phyloP scores from a whole-genome alignment of 2,329 filamentous ascomycete genomes.

The Calonectria montana region DNA sequence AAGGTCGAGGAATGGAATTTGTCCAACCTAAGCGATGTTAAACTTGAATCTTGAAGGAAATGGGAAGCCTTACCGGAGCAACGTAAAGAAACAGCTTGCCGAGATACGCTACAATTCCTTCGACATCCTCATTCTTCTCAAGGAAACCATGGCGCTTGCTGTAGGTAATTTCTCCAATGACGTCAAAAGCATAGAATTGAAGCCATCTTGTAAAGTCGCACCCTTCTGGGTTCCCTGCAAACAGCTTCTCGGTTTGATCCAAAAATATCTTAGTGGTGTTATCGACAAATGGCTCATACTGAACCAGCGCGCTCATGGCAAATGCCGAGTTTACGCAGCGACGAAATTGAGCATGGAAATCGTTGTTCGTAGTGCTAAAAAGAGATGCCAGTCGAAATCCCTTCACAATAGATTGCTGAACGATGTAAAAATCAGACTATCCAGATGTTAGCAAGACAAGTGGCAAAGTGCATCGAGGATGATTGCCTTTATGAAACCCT shows the following conservation, averaged over 20 bases:
- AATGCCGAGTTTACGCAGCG: constrained; percentile 82
- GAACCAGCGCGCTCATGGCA: constrained; percentile 79
- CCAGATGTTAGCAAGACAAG: constrained; percentile 57
- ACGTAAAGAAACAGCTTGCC: constrained; percentile 76
- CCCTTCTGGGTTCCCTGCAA: constrained; percentile 52
- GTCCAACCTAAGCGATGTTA: constrained; percentile 66
- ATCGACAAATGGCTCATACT: constrained; percentile 85
- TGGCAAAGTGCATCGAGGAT: background rate
- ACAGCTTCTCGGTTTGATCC: constrained; percentile 67
- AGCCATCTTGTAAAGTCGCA: constrained; percentile 77
- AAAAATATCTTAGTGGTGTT: constrained; percentile 80
- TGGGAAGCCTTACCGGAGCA: constrained; percentile 63
- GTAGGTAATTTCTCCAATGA: constrained; percentile 83
- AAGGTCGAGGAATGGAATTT: constrained; percentile 78
- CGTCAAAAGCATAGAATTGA: constrained; percentile 85
- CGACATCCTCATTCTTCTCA: constrained; percentile 79
- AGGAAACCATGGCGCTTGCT: constrained; percentile 81
- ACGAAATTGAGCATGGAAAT: constrained; percentile 80
- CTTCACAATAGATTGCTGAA: constrained; percentile 78
- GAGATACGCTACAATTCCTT: constrained; percentile 77
- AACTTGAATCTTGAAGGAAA: rapidly evolving
- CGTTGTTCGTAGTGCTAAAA: constrained; percentile 81
- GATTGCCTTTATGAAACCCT: constrained; percentile 79
- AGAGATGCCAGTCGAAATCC: constrained; percentile 77
- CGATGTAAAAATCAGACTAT: constrained; percentile 83